A percentile compares a stretch with the other conserved stretches of the same genome.
These are phyloP conservation scores for Umbelopsis ramanniana DNA, from an alignment of 192 early-diverging fungal species.

Conservation along the genomic window DNA sequence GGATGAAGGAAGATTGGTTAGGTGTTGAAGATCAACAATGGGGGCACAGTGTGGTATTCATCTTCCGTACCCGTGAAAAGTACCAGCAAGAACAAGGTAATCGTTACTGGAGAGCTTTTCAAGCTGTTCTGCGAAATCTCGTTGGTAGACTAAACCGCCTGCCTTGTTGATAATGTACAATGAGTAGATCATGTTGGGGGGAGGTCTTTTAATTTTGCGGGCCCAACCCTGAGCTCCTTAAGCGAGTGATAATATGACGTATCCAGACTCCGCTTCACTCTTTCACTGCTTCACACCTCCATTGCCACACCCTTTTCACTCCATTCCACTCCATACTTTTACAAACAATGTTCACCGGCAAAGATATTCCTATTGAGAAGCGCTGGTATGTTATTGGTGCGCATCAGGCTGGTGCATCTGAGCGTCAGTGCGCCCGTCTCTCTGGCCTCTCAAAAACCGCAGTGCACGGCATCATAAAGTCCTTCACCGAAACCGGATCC, in stretches of 20 bases:
- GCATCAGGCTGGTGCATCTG: slow-evolving; percentile 37
- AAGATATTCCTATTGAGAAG: slow-evolving; percentile 31
- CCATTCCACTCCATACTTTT: neutral
- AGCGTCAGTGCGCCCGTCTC: slow-evolving; percentile 29
- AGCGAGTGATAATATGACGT: neutral
- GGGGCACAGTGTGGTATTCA: neutral
- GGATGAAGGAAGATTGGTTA: slow-evolving; percentile 34
- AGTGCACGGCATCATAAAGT: slow-evolving; percentile 30
- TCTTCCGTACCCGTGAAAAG: slow-evolving; percentile 83
- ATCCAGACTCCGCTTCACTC: slow-evolving; percentile 3
- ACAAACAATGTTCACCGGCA: slow-evolving; percentile 12
- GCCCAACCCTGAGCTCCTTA: too few relatives aligned
- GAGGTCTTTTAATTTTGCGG: neutral
- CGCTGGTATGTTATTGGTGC: slow-evolving; percentile 38
- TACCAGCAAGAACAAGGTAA: slow-evolving; percentile 96
- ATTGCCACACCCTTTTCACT: neutral
- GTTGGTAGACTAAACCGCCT: slow-evolving; percentile 93
- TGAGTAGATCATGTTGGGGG: slow-evolving; percentile 70
- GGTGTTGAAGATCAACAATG: neutral
- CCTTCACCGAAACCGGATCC: slow-evolving; percentile 31
- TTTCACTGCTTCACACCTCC: too few relatives aligned
- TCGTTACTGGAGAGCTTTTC: slow-evolving; percentile 91
- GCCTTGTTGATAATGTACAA: slow-evolving; percentile 89
- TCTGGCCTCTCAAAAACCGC: slow-evolving; percentile 33
- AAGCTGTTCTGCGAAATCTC: slow-evolving; percentile 84